These are phyloP conservation scores for Antrodiella citrinella DNA, from an alignment of 768 basidiomycete species.

Conservation along the genomic window DNA sequence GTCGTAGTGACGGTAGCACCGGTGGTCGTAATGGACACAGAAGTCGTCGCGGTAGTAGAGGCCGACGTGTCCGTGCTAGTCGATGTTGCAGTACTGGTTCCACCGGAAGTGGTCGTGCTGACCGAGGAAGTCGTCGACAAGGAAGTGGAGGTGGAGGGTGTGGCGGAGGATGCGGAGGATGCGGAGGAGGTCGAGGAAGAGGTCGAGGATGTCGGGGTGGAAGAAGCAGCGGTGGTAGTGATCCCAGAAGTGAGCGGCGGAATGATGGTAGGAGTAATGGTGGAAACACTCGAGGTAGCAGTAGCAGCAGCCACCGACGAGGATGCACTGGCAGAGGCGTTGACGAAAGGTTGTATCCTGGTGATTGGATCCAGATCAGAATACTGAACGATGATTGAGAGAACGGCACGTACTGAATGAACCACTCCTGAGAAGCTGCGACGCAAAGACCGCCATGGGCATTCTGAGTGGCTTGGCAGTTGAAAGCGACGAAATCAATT, in stretches of 20 bases:
- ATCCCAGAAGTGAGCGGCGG: neutral
- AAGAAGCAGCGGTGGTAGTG: neutral
- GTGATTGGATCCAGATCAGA: no score
- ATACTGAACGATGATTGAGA: no score
- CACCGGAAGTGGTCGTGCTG: neutral
- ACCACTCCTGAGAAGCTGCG: conserved; percentile 38
- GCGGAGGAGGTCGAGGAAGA: neutral
- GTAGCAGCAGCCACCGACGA: neutral
- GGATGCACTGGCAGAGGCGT: neutral
- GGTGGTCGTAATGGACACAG: neutral
- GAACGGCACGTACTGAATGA: conserved; percentile 34
- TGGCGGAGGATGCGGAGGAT: no score
- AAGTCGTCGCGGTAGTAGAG: neutral
- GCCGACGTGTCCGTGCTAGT: neutral
- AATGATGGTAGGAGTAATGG: neutral
- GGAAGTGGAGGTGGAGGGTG: neutral
- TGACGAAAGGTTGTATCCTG: neutral
- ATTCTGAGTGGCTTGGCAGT: conserved; percentile 41
- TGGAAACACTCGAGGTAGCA: neutral
- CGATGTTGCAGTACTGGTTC: neutral
- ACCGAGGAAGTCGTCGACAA: neutral
- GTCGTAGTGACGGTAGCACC: no score
- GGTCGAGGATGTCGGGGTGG: neutral
- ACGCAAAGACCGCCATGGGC: conserved; percentile 44
- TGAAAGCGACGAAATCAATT: conserved; percentile 34